Percentiles rank a stretch among this genome's conserved stretches.
These are phyloP conservation scores for Blastocystis sp. DNA, from an alignment of 352 stramenopile species.

Conservation along the genomic window DNA sequence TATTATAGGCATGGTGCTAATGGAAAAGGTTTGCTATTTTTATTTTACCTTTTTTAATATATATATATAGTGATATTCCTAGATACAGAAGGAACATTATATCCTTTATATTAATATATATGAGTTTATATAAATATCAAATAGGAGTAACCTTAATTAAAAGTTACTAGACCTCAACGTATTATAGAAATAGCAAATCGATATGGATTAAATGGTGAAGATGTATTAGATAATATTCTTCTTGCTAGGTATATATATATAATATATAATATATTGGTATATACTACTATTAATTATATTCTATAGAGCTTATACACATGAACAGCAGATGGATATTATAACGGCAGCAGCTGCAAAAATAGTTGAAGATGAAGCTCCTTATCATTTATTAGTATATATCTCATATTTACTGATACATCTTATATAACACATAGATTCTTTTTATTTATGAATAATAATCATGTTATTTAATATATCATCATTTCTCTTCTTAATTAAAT, in stretches of 20 bases:
- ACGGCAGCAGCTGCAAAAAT: constrained; percentile 42
- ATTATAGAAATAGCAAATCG: constrained; percentile 60
- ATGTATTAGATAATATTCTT: constrained; percentile 77
- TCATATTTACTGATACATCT: constrained; percentile 34
- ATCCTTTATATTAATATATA: neutral
- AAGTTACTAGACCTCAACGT: constrained; percentile 44
- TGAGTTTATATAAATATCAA: no score
- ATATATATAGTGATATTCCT: constrained; percentile 44
- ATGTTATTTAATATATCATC: constrained; percentile 26
- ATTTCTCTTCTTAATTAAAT: constrained; percentile 28
- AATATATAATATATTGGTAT: neutral
- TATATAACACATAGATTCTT: neutral
- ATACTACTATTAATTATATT: constrained; percentile 37
- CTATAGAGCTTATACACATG: constrained; percentile 61
- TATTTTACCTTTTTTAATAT: constrained; percentile 31
- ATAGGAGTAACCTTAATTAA: neutral
- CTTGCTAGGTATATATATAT: constrained; percentile 56
- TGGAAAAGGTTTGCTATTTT: neutral
- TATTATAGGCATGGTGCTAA: constrained; percentile 16
- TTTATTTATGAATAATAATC: constrained; percentile 22
- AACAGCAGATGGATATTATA: constrained; percentile 65
- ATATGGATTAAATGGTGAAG: constrained; percentile 54
- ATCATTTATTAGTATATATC: constrained; percentile 53
- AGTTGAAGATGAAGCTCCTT: constrained; percentile 49
- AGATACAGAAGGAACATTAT: constrained; percentile 73